Evolutionary conservation across 2,329 filamentous ascomycete genomes (phyloP).

Genomic region (Penicillium sp.): DNA sequence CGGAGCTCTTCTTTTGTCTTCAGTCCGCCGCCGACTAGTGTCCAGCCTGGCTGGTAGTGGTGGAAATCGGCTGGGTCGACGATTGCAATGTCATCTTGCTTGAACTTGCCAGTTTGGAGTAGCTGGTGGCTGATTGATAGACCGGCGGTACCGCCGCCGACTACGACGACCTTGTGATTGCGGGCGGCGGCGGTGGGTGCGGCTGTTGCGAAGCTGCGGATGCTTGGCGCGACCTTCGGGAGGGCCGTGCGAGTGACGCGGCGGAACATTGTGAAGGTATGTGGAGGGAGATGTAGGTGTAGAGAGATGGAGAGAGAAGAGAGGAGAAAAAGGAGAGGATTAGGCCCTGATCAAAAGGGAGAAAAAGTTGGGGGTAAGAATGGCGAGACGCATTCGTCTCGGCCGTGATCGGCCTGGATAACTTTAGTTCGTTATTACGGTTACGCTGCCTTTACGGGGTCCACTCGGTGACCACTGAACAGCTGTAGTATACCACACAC

Average conservation of each 20-base stretch:
- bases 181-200: slow-evolving; percentile 41
- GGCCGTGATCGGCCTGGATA: slow-evolving; percentile 17
- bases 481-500: no score
- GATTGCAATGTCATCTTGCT: slow-evolving; percentile 64
- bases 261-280: slow-evolving; percentile 34
- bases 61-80: slow-evolving; percentile 67
- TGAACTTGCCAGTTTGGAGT: slow-evolving; percentile 61
- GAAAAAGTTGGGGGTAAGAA: slow-evolving; percentile 1
- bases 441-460: slow-evolving; percentile 11
- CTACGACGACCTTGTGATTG: slow-evolving; percentile 67
- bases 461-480: slow-evolving; percentile 6
- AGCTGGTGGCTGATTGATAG: slow-evolving; percentile 70
- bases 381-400: slow-evolving; percentile 9
- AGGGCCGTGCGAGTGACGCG: slow-evolving; percentile 27
- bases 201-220: slow-evolving; percentile 34
- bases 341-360: not conserved
- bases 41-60: slow-evolving; percentile 73
- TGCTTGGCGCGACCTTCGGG: slow-evolving; percentile 20
- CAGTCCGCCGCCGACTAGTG: slow-evolving; percentile 68
- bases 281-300: not conserved
- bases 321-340: not conserved
- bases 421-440: slow-evolving; percentile 10
- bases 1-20: slow-evolving; percentile 65
- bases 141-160: slow-evolving; percentile 70
- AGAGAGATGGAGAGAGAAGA: not conserved